Percentiles rank a stretch among this genome's conserved stretches.
Evolutionary conservation across 495 filamentous ascomycete species (phyloP).

Genomic region (Penicillium ucsense): DNA sequence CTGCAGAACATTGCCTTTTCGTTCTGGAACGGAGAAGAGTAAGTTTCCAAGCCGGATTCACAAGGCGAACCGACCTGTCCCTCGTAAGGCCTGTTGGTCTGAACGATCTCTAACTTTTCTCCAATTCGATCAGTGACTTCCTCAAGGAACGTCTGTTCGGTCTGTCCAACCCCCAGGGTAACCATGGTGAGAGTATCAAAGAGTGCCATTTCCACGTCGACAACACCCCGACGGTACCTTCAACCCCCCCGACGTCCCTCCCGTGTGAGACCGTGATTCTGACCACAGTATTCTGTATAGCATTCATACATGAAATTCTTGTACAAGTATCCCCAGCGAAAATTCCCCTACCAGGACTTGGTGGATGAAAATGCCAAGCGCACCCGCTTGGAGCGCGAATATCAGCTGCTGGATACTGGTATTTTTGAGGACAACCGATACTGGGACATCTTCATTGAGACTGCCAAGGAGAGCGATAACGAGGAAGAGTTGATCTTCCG

Average conservation of each 20-base stretch:
- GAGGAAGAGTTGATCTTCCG: slow-evolving; percentile 88
- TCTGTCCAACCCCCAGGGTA: slow-evolving; percentile 88
- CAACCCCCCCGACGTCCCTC: too few species aligned
- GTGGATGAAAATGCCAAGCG: slow-evolving; percentile 74
- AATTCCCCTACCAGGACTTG: slow-evolving; percentile 85
- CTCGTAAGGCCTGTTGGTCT: too few species aligned
- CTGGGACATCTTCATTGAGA: slow-evolving; percentile 97
- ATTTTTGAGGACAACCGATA: slow-evolving; percentile 85
- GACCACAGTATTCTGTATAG: slow-evolving; percentile 27
- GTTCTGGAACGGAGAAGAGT: slow-evolving; percentile 98
- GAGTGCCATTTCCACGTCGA: slow-evolving; percentile 94
- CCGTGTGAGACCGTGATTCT: neutral
- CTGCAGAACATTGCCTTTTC: slow-evolving; percentile 86
- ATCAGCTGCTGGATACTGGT: slow-evolving; percentile 87
- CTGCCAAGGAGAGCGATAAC: slow-evolving; percentile 82
- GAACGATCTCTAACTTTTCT: neutral
- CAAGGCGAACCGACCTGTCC: too few species aligned
- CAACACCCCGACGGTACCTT: slow-evolving; percentile 61
- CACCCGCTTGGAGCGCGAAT: slow-evolving; percentile 66
- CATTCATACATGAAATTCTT: slow-evolving; percentile 99
- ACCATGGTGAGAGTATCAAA: slow-evolving; percentile 94
- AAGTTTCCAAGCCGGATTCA: slow-evolving; percentile 18
- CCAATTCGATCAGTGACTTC: slow-evolving; percentile 51
- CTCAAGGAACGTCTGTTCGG: slow-evolving; percentile 93
- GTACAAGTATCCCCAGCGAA: slow-evolving; percentile 90